Conservation (phyloP, 2,329 filamentous ascomycete species). For the Calonectria pseudoreteaudii region DNA sequence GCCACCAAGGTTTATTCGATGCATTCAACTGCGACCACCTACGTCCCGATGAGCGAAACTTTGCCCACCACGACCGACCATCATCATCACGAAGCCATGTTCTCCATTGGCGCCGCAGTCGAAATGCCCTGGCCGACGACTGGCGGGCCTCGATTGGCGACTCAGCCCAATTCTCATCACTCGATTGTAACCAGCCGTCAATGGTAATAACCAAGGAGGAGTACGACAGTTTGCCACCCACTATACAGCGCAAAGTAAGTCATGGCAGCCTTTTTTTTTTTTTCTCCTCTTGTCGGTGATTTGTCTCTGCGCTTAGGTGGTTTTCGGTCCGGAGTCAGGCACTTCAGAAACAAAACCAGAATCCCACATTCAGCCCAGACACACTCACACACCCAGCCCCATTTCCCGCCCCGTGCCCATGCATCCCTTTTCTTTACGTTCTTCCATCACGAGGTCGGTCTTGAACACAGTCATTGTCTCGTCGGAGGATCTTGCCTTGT, state of each 20-base stretch:
- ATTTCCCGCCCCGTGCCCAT: background rate
- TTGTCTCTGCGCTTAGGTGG: background rate
- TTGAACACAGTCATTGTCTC: conserved; percentile 8
- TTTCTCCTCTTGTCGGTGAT: background rate
- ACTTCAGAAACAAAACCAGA: conserved; percentile 2
- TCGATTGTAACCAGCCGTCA: conserved; percentile 38
- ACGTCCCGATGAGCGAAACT: conserved; percentile 31
- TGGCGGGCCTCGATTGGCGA: conserved; percentile 42
- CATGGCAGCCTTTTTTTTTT: background rate
- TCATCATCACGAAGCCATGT: conserved; percentile 45
- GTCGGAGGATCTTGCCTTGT: conserved; percentile 3
- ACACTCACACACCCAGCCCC: background rate
- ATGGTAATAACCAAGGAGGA: conserved; percentile 51
- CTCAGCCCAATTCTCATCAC: conserved; percentile 23
- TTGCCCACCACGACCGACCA: conserved; percentile 33
- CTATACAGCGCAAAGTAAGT: conserved; percentile 69
- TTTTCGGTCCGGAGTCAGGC: background rate
- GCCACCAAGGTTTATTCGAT: conserved; percentile 37
- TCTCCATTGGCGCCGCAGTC: conserved; percentile 35
- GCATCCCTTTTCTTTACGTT: background rate
- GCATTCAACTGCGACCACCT: conserved; percentile 38
- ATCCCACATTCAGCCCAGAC: background rate
- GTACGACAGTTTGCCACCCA: conserved; percentile 65
- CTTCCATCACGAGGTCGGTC: background rate
- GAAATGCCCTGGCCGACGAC: conserved; percentile 31